A percentile compares a stretch with the other conserved stretches of the same genome.
phyloP scores from a whole-genome alignment of 148 eudicot genomes.

The Tetragonia tetragonoides region DNA sequence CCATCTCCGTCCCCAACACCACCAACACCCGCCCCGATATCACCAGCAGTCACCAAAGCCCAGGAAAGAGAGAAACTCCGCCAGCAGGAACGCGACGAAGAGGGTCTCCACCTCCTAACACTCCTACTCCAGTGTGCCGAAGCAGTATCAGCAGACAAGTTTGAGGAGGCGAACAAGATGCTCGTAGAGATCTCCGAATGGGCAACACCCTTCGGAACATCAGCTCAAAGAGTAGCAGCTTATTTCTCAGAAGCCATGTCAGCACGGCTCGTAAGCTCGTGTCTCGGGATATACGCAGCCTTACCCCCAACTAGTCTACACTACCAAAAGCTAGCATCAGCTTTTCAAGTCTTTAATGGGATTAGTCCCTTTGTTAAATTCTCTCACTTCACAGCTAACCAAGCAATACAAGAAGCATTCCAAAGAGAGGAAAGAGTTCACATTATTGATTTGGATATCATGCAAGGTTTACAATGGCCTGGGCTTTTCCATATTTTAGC shows the following conservation, averaged over 20 bases:
- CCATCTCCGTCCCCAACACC: neutral
- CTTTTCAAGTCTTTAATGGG: constrained; percentile 90
- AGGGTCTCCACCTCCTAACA: constrained; percentile 79
- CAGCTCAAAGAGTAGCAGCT: constrained; percentile 91
- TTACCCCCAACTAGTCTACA: constrained; percentile 52
- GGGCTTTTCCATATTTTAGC: constrained; percentile 88
- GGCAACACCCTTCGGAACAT: constrained; percentile 84
- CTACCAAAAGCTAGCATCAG: constrained; percentile 61
- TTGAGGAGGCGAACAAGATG: constrained; percentile 74
- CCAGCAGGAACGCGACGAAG: constrained; percentile 63
- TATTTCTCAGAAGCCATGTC: constrained; percentile 99
- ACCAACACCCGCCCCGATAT: neutral
- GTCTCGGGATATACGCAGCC: constrained; percentile 62
- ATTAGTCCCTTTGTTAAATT: constrained; percentile 90
- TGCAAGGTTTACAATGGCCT: constrained; percentile 98
- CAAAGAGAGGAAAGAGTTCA: constrained; percentile 81
- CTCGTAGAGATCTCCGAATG: constrained; percentile 74
- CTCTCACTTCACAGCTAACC: constrained; percentile 94
- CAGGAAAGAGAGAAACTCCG: constrained; percentile 47
- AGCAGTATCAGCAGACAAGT: constrained; percentile 64
- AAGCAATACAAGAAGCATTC: constrained; percentile 94
- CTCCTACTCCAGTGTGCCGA: constrained; percentile 87
- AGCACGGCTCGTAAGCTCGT: constrained; percentile 58
- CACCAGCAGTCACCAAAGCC: constrained; percentile 18
- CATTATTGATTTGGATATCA: constrained; percentile 85